Evolutionary conservation across 1,284 basidiomycete genomes (phyloP), one percentile per base, ranked within the genome.

Genomic region (Rhizopogon parksii): DNA sequence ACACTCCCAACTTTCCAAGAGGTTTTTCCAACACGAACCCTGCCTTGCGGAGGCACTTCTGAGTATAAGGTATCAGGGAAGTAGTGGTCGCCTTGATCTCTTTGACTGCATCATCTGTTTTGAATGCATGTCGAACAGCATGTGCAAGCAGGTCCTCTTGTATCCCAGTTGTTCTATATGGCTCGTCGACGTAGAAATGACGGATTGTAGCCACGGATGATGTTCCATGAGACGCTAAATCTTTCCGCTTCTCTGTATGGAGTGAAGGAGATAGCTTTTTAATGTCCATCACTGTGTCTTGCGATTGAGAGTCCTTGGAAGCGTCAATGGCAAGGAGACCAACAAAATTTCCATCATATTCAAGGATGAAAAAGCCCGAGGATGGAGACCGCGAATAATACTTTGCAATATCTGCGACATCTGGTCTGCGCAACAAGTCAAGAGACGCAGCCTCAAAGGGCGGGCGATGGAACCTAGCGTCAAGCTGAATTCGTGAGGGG

Each of bases 311-410:
- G 53, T 73, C 73, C 15, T 54, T 57, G 12, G 71, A 76, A 7
- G 82, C 82, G 64, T 91, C 88, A 15, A 90, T 56, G 6, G 82
- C 84, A 52, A 90, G 72, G 45, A 88, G 69, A 0, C 88, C 89
- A 14, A 89, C 72, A 51, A 87, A 77, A 7, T 71, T 74, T 27
- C 71, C 67, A 14, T 73, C 77, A 52, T 76, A 81, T 60, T 88
- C 79, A 36, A 90, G 74, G 24, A 91, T 72, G 72, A 83, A 88
- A 58, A 88, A 73, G 1, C 79, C 80, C 2, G 83, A 86, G 0
- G 77, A 71, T 2, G 79, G 73, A 2, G 78, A 77, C 30, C 75
- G 72, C 24, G 73, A 62, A 65, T 92, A 92, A 67, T 86, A 82
- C 6, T 61, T 60, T 25, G 64, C 52, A 32, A 84, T 70, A 56